Evolutionary conservation across 352 stramenopile species (phyloP).

Genomic region (Aphanomyces cochlioides): DNA sequence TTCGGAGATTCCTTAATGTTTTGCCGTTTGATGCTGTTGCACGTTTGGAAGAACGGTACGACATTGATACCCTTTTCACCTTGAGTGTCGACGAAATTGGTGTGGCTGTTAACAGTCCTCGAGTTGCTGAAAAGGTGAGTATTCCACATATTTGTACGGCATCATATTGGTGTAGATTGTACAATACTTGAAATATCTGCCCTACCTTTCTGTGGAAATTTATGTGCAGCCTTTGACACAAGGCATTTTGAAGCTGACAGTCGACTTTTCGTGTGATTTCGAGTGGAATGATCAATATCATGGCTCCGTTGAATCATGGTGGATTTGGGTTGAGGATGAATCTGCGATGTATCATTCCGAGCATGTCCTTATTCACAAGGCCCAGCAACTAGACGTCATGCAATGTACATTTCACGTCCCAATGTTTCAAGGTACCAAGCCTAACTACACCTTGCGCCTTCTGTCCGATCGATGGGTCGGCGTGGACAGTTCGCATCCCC

Average conservation of each 20-base stretch:
- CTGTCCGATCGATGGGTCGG: slow-evolving; percentile 97
- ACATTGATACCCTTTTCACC: slow-evolving; percentile 37
- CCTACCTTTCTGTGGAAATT: slow-evolving; percentile 47
- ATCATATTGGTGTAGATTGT: slow-evolving; percentile 34
- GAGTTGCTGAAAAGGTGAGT: slow-evolving; percentile 44
- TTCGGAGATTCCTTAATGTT: slow-evolving; percentile 91
- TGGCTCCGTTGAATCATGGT: slow-evolving; percentile 85
- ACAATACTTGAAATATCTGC: slow-evolving; percentile 46
- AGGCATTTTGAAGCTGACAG: slow-evolving; percentile 91
- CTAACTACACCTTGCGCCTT: slow-evolving; percentile 94
- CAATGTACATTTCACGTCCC: slow-evolving; percentile 95
- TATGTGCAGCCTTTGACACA: slow-evolving; percentile 94
- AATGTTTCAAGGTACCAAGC: slow-evolving; percentile 89
- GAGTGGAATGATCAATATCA: slow-evolving; percentile 81
- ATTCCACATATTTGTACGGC: slow-evolving; percentile 57
- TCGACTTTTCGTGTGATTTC: slow-evolving; percentile 75
- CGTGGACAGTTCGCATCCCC: slow-evolving; percentile 84
- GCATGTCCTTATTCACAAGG: slow-evolving; percentile 79
- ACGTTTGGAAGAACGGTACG: slow-evolving; percentile 74
- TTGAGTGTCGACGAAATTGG: slow-evolving; percentile 41
- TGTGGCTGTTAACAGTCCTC: slow-evolving; percentile 35
- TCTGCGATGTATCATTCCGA: slow-evolving; percentile 93
- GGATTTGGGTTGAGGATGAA: slow-evolving; percentile 98
- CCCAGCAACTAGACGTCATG: slow-evolving; percentile 49
- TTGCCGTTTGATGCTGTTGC: slow-evolving; percentile 83